Evolutionary conservation across 2,329 filamentous ascomycete genomes (phyloP), one percentile per base, ranked within the genome.

Genomic region (Calonectria montana): DNA sequence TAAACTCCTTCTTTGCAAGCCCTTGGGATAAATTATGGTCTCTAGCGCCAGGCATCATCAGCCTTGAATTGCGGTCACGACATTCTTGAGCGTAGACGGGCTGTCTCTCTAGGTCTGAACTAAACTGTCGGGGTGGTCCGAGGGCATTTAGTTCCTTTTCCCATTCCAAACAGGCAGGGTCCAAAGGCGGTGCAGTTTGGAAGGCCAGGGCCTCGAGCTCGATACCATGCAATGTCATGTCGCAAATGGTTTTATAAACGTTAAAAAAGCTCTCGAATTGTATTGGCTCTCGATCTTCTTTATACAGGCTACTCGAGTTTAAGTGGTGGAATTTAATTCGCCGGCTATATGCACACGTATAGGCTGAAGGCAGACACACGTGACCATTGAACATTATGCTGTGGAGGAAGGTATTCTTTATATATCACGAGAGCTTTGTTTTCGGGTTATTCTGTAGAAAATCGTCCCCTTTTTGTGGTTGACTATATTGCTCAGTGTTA

Each of bases 1-100:
- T 80, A 59, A 84, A 73, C 8, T 78, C 67, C 37, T 73, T 77
- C 6, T 72, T 80, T 4, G 57, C 66, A 62, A 87, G 74, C 4
- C 80, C 82, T 41, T 81, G 73, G 2, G 80, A 78, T 3, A 88
- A 81, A 29, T 82, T 73, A 41, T 83, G 70, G 67, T 87, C 83
- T 23, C 82, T 79, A 0, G 80, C 79, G 4, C 80, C 83, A 1
- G 81, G 79, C 0, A 79, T 77, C 21, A 84, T 83, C 77, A 87
- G 82, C 13, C 73, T 72, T 2, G 79, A 76, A 47, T 84, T 83
- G 23, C 82, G 79, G 7, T 79, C 79, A 50, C 83, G 83, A 72
- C 87, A 86, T 43, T 84, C 81, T 39, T 80, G 74, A 2, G 83
- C 84, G 75, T 88, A 88, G 50, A 80, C 57, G 10, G 80, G 78